Base-by-base conservation (phyloP, 257 asterid species). In the Salvia hispanica region DNA sequence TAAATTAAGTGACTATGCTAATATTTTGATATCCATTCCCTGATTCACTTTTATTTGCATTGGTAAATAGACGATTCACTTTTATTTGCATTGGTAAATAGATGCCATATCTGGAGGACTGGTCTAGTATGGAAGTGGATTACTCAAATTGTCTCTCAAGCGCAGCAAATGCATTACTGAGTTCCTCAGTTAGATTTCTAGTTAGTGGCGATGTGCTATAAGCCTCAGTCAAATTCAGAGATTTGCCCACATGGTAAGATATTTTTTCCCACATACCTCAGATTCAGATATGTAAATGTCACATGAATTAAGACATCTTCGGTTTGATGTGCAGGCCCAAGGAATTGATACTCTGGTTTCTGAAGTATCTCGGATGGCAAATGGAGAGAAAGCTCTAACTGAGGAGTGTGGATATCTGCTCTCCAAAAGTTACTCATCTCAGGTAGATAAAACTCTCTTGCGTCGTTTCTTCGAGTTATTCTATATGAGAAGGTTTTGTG, bases 21-120 rank as follows among this genome's bases (percentile, higher is more conserved):
- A 28, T 14, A 4, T 6, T 40, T 40, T 40, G 2, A 40, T 10
- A 28, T 11, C 51, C 44, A 5, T 56, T 43, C 74, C 16, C 5
- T 16, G 51, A 51, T 69, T 56, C 13, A 14, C 43, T n/a, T n/a
- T n/a, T n/a, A n/a, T n/a, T n/a, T n/a, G n/a, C n/a, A n/a, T n/a
- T n/a, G n/a, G n/a, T n/a, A n/a, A n/a, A n/a, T n/a, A n/a, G n/a
- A n/a, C n/a, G n/a, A n/a, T n/a, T n/a, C n/a, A n/a, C n/a, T 58
- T 73, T 42, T 56, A 51, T 56, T 64, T 48, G 56, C 53, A 6
- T n/a, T 59, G 33, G 53, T 7, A 52, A 18, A 37, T 54, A 88
- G 96, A 82, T 80, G 84, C 86, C 93, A 70, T 74, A 70, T 77
- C 96, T 91, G 53, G 87, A 84, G 33, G 84, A 84, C 68, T 91